Percentiles rank a stretch among this genome's conserved stretches.
Conservation (phyloP, 495 filamentous ascomycete species). For the Lindgomyces ingoldianus region DNA sequence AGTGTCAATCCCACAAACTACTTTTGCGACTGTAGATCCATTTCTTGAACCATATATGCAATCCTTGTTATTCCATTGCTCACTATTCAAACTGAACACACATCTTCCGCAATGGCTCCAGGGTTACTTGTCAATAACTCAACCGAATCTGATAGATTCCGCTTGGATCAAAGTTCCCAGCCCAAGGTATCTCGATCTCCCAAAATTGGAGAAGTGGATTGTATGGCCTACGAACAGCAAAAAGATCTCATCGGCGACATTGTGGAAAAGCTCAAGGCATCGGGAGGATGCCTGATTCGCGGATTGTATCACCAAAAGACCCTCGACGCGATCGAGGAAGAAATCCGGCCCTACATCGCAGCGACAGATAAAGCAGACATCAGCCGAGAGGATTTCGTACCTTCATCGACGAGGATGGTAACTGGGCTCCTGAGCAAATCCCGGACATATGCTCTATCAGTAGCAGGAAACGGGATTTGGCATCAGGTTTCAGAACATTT, state of each 20-base stretch:
- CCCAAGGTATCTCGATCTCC: neutral
- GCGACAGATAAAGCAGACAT: slow-evolving; percentile 13
- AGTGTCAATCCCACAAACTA: too few species aligned
- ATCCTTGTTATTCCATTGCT: too few species aligned
- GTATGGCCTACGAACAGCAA: neutral
- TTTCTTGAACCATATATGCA: too few species aligned
- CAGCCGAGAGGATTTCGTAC: slow-evolving; percentile 37
- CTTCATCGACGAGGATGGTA: slow-evolving; percentile 42
- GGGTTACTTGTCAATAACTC: neutral
- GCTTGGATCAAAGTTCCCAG: too few species aligned
- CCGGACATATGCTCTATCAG: slow-evolving; percentile 37
- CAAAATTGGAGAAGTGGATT: neutral
- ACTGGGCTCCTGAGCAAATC: slow-evolving; percentile 40
- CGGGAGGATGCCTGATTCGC: slow-evolving; percentile 17
- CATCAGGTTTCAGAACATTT: slow-evolving; percentile 36
- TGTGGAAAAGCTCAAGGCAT: slow-evolving; percentile 3
- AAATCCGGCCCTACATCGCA: slow-evolving; percentile 21
- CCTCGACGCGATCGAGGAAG: slow-evolving; percentile 23
- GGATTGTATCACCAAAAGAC: slow-evolving; percentile 16
- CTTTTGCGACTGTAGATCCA: too few species aligned
- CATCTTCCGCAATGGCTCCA: slow-evolving; percentile 1
- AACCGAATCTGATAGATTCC: too few species aligned
- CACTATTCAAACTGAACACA: too few species aligned
- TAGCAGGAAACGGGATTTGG: slow-evolving; percentile 40
- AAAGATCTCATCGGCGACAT: slow-evolving; percentile 9